Percentiles rank a stretch among this genome's conserved stretches.
These are phyloP conservation scores for Lophiotrema nucula DNA, from an alignment of 495 filamentous ascomycete genomes.

Conservation along the genomic window DNA sequence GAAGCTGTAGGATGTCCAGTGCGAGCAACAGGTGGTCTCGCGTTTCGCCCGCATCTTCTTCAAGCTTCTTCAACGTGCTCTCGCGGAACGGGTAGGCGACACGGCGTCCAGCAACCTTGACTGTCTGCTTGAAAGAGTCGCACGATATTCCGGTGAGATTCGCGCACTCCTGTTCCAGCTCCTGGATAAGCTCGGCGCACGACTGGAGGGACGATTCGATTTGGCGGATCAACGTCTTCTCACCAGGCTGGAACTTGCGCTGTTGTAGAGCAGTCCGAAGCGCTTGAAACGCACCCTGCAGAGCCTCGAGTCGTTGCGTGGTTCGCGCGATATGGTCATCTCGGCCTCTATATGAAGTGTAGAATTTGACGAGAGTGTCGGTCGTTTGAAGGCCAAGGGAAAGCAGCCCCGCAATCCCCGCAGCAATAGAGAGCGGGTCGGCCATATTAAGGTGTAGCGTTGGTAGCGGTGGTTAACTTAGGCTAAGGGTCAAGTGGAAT, in stretches of 20 bases:
- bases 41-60: constrained; percentile 5
- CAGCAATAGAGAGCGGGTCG: too few relatives aligned
- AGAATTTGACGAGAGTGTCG: constrained; percentile 20
- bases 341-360: constrained; percentile 12
- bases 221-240: constrained; percentile 2
- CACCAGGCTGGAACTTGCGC: constrained; percentile 17
- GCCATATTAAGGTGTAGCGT: too few relatives aligned
- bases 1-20: constrained; percentile 8
- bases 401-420: too few relatives aligned
- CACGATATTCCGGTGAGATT: neutral
- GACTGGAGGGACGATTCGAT: constrained; percentile 15
- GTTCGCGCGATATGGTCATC: constrained; percentile 9
- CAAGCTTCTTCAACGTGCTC: constrained; percentile 14
- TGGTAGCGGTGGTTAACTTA: too few relatives aligned
- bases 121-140: neutral
- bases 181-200: constrained; percentile 38
- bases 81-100: constrained; percentile 2
- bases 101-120: constrained; percentile 4
- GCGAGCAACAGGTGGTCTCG: neutral
- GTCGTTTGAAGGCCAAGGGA: constrained; percentile 15
- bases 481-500: too few relatives aligned
- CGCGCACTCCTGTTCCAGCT: constrained; percentile 37
- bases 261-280: constrained; percentile 2
- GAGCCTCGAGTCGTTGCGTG: constrained; percentile 6
- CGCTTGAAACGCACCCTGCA: constrained; percentile 1